Evolutionary conservation across 129 eudicot genomes (phyloP).

Genomic region (Arctium lappa): DNA sequence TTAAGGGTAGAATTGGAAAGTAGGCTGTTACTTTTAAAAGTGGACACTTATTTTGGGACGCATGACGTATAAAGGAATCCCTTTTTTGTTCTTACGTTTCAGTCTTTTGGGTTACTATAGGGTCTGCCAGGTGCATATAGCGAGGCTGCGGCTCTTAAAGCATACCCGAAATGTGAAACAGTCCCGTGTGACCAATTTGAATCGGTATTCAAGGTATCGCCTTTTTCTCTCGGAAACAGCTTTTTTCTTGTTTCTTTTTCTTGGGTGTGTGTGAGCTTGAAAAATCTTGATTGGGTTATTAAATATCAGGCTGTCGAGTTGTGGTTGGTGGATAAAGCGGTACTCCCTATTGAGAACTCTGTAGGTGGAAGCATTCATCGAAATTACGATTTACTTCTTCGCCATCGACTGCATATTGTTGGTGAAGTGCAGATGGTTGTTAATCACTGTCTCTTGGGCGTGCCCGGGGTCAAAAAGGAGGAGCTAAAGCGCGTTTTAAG

Average conservation of each 20-base stretch:
- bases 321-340: constrained; percentile 95
- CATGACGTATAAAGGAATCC: not conserved
- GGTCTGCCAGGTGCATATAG: constrained; percentile 94
- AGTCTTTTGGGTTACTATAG: constrained; percentile 36
- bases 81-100: constrained; percentile 4
- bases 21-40: not conserved
- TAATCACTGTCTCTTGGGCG: constrained; percentile 90
- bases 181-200: constrained; percentile 95
- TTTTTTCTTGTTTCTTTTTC: not conserved
- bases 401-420: constrained; percentile 90
- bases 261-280: not conserved
- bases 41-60: not conserved
- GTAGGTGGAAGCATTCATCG: constrained; percentile 95
- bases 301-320: constrained; percentile 80
- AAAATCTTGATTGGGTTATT: not conserved
- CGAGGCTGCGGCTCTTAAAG: constrained; percentile 93
- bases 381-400: constrained; percentile 84
- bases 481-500: constrained; percentile 85
- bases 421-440: constrained; percentile 88
- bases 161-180: constrained; percentile 89
- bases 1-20: not conserved
- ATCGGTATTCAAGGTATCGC: constrained; percentile 77
- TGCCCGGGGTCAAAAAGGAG: constrained; percentile 87
- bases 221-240: not conserved
- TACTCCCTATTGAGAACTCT: constrained; percentile 89